phyloP scores from a whole-genome alignment of 441 rosid species.

The Codiaeum variegatum region DNA sequence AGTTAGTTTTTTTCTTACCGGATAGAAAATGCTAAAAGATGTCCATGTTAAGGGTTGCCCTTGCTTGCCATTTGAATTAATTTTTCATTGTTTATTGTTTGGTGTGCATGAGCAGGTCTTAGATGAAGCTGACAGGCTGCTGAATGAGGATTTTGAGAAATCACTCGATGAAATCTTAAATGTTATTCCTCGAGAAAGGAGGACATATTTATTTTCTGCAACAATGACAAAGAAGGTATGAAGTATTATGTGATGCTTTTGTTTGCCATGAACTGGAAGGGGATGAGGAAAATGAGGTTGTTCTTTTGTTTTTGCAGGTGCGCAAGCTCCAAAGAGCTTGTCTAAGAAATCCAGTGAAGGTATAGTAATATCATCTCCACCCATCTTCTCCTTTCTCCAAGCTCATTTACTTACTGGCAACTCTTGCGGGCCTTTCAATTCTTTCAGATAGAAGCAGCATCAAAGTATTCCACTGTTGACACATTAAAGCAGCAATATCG shows the following conservation, averaged over 20 bases:
- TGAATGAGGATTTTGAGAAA: constrained; percentile 95
- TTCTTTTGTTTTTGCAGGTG: constrained; percentile 48
- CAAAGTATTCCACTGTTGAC: constrained; percentile 90
- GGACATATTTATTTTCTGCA: constrained; percentile 87
- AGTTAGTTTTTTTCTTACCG: not conserved
- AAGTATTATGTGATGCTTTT: not conserved
- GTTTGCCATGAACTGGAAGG: not conserved
- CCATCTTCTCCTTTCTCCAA: not conserved
- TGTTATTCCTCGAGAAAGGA: constrained; percentile 63
- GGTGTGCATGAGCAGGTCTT: constrained; percentile 54
- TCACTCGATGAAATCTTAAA: constrained; percentile 75
- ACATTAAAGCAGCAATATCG: constrained; percentile 78
- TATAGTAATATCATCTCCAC: constrained; percentile 21
- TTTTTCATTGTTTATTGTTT: constrained; percentile 2
- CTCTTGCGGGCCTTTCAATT: constrained; percentile 9
- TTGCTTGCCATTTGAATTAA: constrained; percentile 4
- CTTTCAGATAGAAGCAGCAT: constrained; percentile 81
- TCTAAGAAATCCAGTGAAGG: constrained; percentile 90
- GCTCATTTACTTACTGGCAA: constrained; percentile 11
- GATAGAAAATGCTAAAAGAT: not conserved
- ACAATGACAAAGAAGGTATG: constrained; percentile 95
- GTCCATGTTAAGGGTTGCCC: not conserved
- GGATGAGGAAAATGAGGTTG: constrained; percentile 4
- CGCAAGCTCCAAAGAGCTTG: constrained; percentile 91
- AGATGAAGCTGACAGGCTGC: constrained; percentile 94